A percentile compares a stretch with the other conserved stretches of the same genome.
phyloP scores from a whole-genome alignment of 2,329 filamentous ascomycete species.

The Stemphylium vesicarium region DNA sequence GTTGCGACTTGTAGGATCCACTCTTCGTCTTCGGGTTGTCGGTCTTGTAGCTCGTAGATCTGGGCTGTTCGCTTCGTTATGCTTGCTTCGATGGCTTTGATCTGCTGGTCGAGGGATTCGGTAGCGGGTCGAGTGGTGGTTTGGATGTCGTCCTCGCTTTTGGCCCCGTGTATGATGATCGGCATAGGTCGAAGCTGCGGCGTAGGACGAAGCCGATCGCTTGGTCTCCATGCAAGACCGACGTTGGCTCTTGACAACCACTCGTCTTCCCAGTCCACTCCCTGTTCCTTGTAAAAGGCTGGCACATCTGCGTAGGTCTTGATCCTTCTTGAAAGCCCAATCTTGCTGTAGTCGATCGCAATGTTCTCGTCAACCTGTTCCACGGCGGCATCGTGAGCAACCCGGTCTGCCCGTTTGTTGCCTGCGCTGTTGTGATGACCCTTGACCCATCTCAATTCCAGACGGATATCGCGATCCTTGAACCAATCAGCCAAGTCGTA shows the following conservation, averaged over 20 bases:
- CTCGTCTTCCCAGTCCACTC: background rate
- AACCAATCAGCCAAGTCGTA: slow-evolving; percentile 12
- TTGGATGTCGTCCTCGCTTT: too few relatives aligned
- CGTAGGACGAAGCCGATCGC: too few relatives aligned
- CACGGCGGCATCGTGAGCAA: background rate
- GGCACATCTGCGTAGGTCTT: background rate
- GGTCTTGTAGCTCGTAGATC: too few relatives aligned
- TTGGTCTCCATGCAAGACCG: too few relatives aligned
- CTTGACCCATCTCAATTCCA: slow-evolving; percentile 24
- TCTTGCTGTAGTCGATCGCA: background rate
- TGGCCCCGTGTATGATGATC: too few relatives aligned
- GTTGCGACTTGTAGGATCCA: too few relatives aligned
- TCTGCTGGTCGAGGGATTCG: too few relatives aligned
- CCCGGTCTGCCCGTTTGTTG: slow-evolving; percentile 9
- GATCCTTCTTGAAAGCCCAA: background rate
- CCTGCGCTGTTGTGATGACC: slow-evolving; percentile 8
- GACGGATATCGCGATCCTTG: background rate
- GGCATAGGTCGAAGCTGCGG: too few relatives aligned
- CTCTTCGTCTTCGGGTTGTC: too few relatives aligned
- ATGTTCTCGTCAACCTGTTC: background rate
- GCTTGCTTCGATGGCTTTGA: too few relatives aligned
- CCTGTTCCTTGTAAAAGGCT: background rate
- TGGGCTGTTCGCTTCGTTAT: too few relatives aligned
- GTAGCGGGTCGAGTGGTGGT: too few relatives aligned
- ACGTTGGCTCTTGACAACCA: background rate